Base-by-base conservation (phyloP, 176 grass and related monocot species). In the Bothriochloa decipiens region DNA sequence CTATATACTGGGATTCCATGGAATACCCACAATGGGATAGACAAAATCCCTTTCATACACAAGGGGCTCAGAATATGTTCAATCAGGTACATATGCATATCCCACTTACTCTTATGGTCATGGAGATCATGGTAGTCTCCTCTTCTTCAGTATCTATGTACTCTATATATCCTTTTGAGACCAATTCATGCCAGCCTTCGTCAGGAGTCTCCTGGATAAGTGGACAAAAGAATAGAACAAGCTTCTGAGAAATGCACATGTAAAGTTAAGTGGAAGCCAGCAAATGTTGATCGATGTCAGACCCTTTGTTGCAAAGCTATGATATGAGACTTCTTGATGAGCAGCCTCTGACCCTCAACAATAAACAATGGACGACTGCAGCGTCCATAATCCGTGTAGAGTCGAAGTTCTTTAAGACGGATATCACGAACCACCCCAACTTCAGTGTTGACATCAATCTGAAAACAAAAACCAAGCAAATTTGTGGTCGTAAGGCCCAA, bases 361-460 rank as follows among this genome's bases (percentile, higher is more conserved):
- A 99, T 99, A 69, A 99, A 99, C 20, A 99, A 82, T 39, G 96
- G 96, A 57, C 90, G 93, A 89, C 93, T 96, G 88, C 96, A 99
- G 57, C 96, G 93, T 12, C 96, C 96, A 79, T 99, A 99, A 85
- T 99, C 96, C 4, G 96, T 99, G 76, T 99, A 99, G 55, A 99
- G 91, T 65, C 96, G 68, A 68, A 99, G 91, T 86, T 99, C 96
- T 70, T 96, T 96, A 20, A 99, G 93, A 72, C 88, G 89, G 86
- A 96, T 92, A 92, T 99, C 96, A 81, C 91, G 91, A 83, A 96
- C 93, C 26, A 99, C 96, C 75, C 96, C 96, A 85, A 99, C 96
- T 74, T 99, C 96, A 86, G 96, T 99, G 88, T 99, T 99, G 60
- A 96, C 93, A 80, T 96, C 93, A 91, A 96, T 94, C 93, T 96